These are phyloP conservation scores for Venturia asperata DNA, from an alignment of 2,329 filamentous ascomycete genomes.

Conservation along the genomic window DNA sequence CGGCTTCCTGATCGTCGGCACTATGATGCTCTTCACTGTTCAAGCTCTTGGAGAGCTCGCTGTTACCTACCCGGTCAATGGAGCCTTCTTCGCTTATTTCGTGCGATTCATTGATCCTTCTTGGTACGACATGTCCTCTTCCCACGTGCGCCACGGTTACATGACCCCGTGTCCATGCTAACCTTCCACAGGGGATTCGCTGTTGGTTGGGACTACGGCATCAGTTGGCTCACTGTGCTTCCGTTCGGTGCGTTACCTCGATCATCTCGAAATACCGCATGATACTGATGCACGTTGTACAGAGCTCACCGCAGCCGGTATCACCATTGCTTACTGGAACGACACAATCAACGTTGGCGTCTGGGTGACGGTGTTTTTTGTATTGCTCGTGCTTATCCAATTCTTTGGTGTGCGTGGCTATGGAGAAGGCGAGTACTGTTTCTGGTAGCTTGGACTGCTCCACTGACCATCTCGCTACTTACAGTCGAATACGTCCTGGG, in stretches of 20 bases:
- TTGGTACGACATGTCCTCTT: conserved; percentile 26
- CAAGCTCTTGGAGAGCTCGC: conserved; percentile 38
- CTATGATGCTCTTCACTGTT: conserved; percentile 26
- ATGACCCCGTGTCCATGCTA: conserved; percentile 21
- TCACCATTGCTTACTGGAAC: conserved; percentile 35
- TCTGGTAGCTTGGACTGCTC: conserved; percentile 28
- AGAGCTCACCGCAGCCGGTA: conserved; percentile 33
- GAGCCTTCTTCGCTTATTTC: conserved; percentile 36
- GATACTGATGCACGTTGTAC: conserved; percentile 34
- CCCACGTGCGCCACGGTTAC: background rate
- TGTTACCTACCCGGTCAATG: conserved; percentile 36
- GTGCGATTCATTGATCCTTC: conserved; percentile 42
- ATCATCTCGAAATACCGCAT: background rate
- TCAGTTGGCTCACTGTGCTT: conserved; percentile 30
- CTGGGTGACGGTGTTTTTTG: conserved; percentile 34
- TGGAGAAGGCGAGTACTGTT: conserved; percentile 35
- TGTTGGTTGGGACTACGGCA: conserved; percentile 31
- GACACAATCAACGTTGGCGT: conserved; percentile 28
- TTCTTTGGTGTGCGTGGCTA: conserved; percentile 35
- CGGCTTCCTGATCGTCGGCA: conserved; percentile 21
- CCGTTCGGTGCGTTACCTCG: conserved; percentile 25
- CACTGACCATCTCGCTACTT: background rate
- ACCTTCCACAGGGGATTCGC: conserved; percentile 33
- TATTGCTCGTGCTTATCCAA: conserved; percentile 34
- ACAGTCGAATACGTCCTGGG: conserved; percentile 52